phyloP scores from a whole-genome alignment of 371 early-diverging fungal genomes.

The Zychaea mexicana region DNA sequence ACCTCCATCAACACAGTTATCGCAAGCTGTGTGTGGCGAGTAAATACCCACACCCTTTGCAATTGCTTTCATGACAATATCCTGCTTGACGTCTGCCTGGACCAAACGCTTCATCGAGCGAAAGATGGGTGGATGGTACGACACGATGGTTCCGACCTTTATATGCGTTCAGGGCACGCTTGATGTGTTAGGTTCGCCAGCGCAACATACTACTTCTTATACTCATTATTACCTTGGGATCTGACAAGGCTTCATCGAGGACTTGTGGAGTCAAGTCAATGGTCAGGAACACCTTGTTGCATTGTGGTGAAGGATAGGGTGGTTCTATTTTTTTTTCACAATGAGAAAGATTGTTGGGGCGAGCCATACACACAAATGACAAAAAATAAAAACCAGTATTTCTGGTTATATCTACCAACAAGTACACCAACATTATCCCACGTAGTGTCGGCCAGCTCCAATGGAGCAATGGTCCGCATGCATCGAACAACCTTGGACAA shows the following conservation, averaged over 20 bases:
- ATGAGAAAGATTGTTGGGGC: background rate
- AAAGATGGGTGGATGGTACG: slow-evolving; percentile 98
- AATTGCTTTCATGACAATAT: slow-evolving; percentile 82
- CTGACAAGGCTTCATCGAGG: slow-evolving; percentile 85
- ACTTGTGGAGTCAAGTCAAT: slow-evolving; percentile 93
- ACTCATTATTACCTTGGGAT: slow-evolving; percentile 49
- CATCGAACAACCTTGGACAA: slow-evolving; percentile 57
- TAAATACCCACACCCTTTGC: slow-evolving; percentile 90
- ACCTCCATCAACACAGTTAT: slow-evolving; percentile 83
- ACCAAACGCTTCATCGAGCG: slow-evolving; percentile 82
- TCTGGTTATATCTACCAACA: slow-evolving; percentile 57
- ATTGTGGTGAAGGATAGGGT: slow-evolving; percentile 69
- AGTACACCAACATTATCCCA: slow-evolving; percentile 99
- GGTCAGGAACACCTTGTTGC: slow-evolving; percentile 87
- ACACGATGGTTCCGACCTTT: slow-evolving; percentile 85
- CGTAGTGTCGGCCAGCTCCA: slow-evolving; percentile 80
- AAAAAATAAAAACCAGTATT: background rate
- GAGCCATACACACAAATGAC: background rate
- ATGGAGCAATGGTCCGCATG: slow-evolving; percentile 89
- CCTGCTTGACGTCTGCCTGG: slow-evolving; percentile 74
- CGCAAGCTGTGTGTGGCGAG: slow-evolving; percentile 97
- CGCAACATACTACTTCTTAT: background rate
- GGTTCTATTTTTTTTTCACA: slow-evolving; percentile 65
- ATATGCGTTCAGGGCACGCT: background rate
- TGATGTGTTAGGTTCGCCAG: too few species aligned